These are phyloP conservation scores for Lasiosphaeria hispida DNA, from an alignment of 495 filamentous ascomycete genomes.

Conservation along the genomic window DNA sequence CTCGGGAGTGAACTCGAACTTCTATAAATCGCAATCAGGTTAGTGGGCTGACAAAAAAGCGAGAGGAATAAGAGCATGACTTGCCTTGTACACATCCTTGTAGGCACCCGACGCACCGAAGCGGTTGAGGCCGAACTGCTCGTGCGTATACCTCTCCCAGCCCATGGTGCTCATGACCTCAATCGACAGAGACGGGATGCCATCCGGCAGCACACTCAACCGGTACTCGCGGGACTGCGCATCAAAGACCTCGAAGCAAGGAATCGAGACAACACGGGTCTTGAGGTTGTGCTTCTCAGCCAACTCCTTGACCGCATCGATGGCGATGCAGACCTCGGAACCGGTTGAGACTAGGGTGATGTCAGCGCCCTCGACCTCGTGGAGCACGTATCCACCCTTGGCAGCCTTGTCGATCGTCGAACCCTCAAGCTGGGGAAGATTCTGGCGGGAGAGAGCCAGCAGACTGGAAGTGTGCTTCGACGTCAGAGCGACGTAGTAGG, in stretches of 20 bases:
- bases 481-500: conserved; percentile 94
- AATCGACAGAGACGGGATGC: conserved; percentile 88
- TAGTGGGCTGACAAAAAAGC: conserved; percentile 2
- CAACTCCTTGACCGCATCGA: conserved; percentile 88
- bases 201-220: conserved; percentile 86
- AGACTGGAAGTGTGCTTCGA: conserved; percentile 89
- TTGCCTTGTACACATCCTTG: conserved; percentile 94
- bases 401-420: conserved; percentile 80
- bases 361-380: conserved; percentile 79
- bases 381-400: conserved; percentile 91
- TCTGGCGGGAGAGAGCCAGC: conserved; percentile 93
- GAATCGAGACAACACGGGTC: conserved; percentile 92
- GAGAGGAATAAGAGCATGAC: conserved; percentile 26
- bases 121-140: conserved; percentile 98
- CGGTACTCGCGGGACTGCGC: conserved; percentile 90
- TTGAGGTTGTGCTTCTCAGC: conserved; percentile 83
- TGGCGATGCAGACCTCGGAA: conserved; percentile 90
- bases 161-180: conserved; percentile 91
- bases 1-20: conserved; percentile 98
- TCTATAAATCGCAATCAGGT: conserved; percentile 50
- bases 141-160: conserved; percentile 97
- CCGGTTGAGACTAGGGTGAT: conserved; percentile 93
- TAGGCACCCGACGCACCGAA: conserved; percentile 97
- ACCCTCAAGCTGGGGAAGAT: conserved; percentile 95
- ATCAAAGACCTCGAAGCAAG: conserved; percentile 98